These are phyloP conservation scores for Paraurostyla sp. DNA, from an alignment of 73 alveolate genomes.

Conservation along the genomic window DNA sequence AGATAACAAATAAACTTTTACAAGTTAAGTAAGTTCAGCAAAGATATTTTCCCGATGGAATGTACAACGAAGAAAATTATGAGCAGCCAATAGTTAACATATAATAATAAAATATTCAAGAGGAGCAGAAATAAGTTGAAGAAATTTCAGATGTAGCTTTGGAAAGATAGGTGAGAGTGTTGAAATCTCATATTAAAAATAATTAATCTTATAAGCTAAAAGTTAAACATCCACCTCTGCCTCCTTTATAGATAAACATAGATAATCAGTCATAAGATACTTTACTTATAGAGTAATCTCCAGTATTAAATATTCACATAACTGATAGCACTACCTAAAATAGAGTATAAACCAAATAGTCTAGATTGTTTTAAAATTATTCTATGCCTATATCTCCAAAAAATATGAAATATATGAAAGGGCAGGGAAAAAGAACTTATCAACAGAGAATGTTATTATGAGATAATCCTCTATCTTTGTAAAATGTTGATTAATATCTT, in stretches of 20 bases:
- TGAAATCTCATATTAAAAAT: neutral
- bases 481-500: slow-evolving; percentile 10
- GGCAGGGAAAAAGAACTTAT: slow-evolving; percentile 17
- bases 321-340: neutral
- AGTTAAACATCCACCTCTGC: no score
- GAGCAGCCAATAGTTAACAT: no score
- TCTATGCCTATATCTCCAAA: slow-evolving; percentile 42
- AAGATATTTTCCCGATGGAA: no score
- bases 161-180: neutral
- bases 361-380: neutral
- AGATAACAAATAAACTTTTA: no score
- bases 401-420: slow-evolving; percentile 1
- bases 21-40: no score
- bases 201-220: neutral
- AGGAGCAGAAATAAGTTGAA: no score
- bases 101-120: no score
- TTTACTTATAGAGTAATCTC: neutral
- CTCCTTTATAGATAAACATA: no score
- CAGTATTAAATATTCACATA: no score
- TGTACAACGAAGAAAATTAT: no score
- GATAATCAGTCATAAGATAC: no score
- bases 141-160: no score
- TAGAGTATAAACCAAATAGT: neutral
- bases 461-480: slow-evolving; percentile 20
- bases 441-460: slow-evolving; percentile 35